Percentiles rank a stretch among this genome's conserved stretches.
phyloP scores from a whole-genome alignment of 169 alveolate genomes.

The Toxoplasma gondii region DNA sequence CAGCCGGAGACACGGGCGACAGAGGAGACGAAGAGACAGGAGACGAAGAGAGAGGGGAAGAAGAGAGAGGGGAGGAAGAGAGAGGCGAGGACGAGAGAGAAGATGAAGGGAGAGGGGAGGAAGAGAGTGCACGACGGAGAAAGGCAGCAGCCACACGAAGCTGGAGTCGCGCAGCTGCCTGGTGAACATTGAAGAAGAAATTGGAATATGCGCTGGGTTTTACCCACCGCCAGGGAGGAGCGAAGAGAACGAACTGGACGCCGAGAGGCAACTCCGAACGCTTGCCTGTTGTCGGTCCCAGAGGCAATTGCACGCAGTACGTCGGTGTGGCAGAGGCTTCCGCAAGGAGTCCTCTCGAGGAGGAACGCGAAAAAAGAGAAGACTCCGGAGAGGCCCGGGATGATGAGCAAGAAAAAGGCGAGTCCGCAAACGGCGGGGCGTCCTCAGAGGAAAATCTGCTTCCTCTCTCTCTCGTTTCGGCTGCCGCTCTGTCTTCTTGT shows the following conservation, averaged over 20 bases:
- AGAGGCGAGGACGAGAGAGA: neutral
- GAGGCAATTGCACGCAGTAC: constrained; percentile 20
- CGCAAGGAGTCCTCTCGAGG: neutral
- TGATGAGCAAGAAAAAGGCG: neutral
- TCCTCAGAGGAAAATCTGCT: too few relatives aligned
- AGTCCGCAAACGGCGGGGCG: too few relatives aligned
- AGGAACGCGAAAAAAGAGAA: neutral
- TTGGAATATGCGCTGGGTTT: constrained; percentile 10
- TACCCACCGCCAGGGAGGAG: constrained; percentile 8
- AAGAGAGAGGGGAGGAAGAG: neutral
- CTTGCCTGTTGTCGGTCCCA: neutral
- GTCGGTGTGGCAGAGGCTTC: neutral
- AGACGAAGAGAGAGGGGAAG: neutral
- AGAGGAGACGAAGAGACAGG: neutral
- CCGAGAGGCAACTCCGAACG: neutral
- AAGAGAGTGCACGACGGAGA: neutral
- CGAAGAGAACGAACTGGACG: constrained; percentile 2
- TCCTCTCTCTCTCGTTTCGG: too few relatives aligned
- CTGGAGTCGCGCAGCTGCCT: neutral
- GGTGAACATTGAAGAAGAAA: constrained; percentile 7
- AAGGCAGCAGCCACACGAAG: neutral
- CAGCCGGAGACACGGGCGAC: too few relatives aligned
- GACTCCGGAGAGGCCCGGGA: neutral
- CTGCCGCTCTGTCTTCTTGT: too few relatives aligned
- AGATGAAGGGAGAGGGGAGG: neutral